Evolutionary conservation across 2,329 filamentous ascomycete genomes (phyloP), one percentile per base, ranked within the genome.

Genomic region (Myriangium duriaei): DNA sequence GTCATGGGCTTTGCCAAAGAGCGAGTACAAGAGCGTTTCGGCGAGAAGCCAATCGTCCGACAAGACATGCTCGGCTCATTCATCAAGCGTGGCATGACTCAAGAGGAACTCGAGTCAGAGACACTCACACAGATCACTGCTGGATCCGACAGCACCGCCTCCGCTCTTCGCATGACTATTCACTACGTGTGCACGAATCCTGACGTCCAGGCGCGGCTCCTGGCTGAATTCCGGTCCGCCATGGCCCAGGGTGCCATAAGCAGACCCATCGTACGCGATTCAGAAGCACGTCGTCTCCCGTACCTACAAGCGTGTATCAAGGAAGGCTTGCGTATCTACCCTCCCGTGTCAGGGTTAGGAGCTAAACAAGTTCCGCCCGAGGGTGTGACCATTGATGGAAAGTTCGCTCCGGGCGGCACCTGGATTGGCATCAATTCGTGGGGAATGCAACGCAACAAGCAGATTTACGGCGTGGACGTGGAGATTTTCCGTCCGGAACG

Each of bases 141-240:
- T 4, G 73, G 72, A 3, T 70, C 69, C 0, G 72, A 76, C 42
- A 74, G 70, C 1, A 72, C 71, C 0, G 69, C 73, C 0, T 71
- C 68, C 0, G 64, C 64, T 2, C 63, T 77, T 7, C 65, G 72
- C 2, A 58, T 64, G 26, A 71, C 64, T 1, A 45, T 76, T 39
- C 60, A 75, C 14, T 63, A 70, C 48, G 50, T 76, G 39, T 62
- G 67, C 14, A 69, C 63, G n/a, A 66, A 62, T 15, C 66, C 67
- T 0, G 57, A 56, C 1, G 62, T 71, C 1, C 61, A 67, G 40
- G 40, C 45, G 3, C 64, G 54, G 3, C 54, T 77, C 0, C 62
- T 63, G 4, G 54, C 42, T 0, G 69, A 76, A 44, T 63, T 69
- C 6, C 57, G 61, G 44, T 45, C 44, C 4, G 62, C 61, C 0